Conservation (phyloP, 257 asterid genomes). For the Solanum raphanifolium region DNA sequence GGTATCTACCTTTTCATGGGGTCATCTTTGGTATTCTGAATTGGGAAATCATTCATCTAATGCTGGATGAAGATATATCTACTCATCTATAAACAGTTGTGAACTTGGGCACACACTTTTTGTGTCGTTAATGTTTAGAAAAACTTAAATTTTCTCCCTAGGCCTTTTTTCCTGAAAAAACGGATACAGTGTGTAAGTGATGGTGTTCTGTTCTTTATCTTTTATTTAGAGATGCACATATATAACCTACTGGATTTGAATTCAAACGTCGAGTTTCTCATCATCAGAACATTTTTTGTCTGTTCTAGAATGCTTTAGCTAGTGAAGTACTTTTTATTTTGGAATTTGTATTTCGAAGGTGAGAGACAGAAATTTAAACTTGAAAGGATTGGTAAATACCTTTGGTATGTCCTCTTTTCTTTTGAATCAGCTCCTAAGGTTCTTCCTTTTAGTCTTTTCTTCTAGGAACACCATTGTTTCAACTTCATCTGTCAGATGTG, state of each 20-base stretch:
- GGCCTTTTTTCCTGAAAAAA: not conserved
- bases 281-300: not conserved
- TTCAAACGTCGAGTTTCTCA: not conserved
- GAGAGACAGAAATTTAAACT: not conserved
- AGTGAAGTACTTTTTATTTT: not conserved
- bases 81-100: not conserved
- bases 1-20: not conserved
- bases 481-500: not conserved
- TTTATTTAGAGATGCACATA: not conserved
- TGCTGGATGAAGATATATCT: not conserved
- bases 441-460: not conserved
- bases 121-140: not conserved
- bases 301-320: not conserved
- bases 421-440: not conserved
- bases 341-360: not conserved
- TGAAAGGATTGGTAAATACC: not conserved
- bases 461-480: not conserved
- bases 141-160: too few relatives aligned
- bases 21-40: not conserved
- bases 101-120: not conserved
- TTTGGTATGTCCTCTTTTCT: not conserved
- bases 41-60: not conserved
- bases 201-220: not conserved
- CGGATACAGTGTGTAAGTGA: not conserved
- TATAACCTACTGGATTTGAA: not conserved